Conservation (phyloP, 192 early-diverging fungal genomes). For the Coemansia asiatica region DNA sequence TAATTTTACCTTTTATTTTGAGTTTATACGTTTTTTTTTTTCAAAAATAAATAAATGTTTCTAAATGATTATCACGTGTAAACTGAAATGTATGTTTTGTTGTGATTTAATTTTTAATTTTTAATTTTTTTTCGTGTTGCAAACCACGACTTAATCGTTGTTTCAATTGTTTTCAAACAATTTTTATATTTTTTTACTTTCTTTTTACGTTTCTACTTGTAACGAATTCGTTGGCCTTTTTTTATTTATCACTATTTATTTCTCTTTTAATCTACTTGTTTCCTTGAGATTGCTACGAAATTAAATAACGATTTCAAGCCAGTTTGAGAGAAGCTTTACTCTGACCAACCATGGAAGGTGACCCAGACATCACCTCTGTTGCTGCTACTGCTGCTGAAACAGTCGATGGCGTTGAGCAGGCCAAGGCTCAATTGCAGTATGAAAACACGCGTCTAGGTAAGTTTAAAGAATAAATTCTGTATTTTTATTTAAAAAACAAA, state of each 20-base stretch:
- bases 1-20: not conserved
- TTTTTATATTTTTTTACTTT: not conserved
- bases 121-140: not conserved
- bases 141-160: not conserved
- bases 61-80: too few relatives aligned
- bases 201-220: not conserved
- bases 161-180: too few relatives aligned
- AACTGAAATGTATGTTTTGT: not conserved
- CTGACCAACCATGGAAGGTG: not conserved
- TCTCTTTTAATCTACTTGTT: not conserved
- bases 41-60: too few relatives aligned
- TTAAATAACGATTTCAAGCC: not conserved
- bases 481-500: too few relatives aligned
- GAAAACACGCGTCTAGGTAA: slow-evolving; percentile 54
- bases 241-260: not conserved
- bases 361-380: not conserved
- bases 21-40: not conserved
- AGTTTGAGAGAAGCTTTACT: too few relatives aligned
- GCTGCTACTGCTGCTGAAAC: not conserved
- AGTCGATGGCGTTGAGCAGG: slow-evolving; percentile 12
- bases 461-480: slow-evolving; percentile 8
- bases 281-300: not conserved
- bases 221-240: not conserved
- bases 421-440: slow-evolving; percentile 44
- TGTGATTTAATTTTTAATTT: not conserved